These are phyloP conservation scores for Penicillium egyptiacum DNA, from an alignment of 495 filamentous ascomycete genomes.

Conservation along the genomic window DNA sequence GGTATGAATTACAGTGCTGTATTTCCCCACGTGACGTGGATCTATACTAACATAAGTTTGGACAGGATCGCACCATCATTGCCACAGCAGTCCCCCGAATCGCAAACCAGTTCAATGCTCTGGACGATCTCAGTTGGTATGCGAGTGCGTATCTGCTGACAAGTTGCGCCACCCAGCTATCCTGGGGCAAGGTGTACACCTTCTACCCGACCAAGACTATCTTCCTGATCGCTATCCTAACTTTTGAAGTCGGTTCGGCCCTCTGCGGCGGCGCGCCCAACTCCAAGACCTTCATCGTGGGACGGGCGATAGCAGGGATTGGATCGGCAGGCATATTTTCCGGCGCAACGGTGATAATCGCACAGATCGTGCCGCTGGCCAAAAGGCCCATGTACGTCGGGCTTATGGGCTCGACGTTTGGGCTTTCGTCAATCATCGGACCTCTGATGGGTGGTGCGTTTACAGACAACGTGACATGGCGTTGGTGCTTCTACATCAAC, in stretches of 20 bases:
- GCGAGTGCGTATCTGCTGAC: slow-evolving; percentile 52
- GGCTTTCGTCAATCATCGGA: slow-evolving; percentile 53
- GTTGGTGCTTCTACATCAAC: slow-evolving; percentile 68
- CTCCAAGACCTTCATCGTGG: slow-evolving; percentile 69
- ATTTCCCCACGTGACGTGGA: neutral
- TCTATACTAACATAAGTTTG: neutral
- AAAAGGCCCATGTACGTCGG: slow-evolving; percentile 56
- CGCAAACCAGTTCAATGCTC: slow-evolving; percentile 62
- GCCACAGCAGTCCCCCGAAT: slow-evolving; percentile 70
- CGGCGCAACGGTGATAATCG: slow-evolving; percentile 55
- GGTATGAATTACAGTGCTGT: slow-evolving; percentile 22
- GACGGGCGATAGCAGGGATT: slow-evolving; percentile 51
- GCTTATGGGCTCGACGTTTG: slow-evolving; percentile 49
- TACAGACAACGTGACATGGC: slow-evolving; percentile 45
- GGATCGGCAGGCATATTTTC: slow-evolving; percentile 54
- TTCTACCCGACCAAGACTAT: slow-evolving; percentile 58
- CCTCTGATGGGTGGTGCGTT: slow-evolving; percentile 39
- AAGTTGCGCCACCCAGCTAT: slow-evolving; percentile 44
- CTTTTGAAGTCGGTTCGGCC: slow-evolving; percentile 65
- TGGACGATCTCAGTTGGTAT: slow-evolving; percentile 62
- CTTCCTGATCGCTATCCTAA: slow-evolving; percentile 57
- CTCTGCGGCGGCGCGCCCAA: slow-evolving; percentile 72
- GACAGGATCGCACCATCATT: slow-evolving; percentile 63
- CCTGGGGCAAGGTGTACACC: slow-evolving; percentile 63
- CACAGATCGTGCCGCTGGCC: slow-evolving; percentile 55